These are phyloP conservation scores for Solanum sitiens DNA, from an alignment of 257 asterid genomes.

Conservation along the genomic window DNA sequence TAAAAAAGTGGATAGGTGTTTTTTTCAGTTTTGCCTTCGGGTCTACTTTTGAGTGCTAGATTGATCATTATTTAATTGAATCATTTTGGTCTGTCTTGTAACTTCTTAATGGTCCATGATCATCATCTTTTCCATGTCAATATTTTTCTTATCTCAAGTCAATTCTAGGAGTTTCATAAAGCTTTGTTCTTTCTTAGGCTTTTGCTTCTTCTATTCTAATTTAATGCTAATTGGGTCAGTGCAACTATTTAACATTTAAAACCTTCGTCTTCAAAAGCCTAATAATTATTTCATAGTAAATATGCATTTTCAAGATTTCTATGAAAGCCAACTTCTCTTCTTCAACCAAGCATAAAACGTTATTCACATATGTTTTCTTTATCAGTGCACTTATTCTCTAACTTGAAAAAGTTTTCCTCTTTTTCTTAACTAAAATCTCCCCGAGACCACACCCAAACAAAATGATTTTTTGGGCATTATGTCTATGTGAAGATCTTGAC, in stretches of 20 bases:
- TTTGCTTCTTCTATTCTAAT: not conserved
- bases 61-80: not conserved
- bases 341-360: too few species aligned
- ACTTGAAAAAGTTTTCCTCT: not conserved
- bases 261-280: not conserved
- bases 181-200: not conserved
- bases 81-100: not conserved
- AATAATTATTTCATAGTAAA: too few species aligned
- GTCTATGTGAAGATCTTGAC: not conserved
- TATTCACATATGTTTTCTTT: too few species aligned
- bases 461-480: not conserved
- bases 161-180: not conserved
- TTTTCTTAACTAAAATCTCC: not conserved
- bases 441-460: not conserved
- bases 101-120: not conserved
- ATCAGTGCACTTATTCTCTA: not conserved
- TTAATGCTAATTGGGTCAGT: not conserved
- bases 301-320: too few species aligned
- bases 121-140: not conserved
- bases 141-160: not conserved
- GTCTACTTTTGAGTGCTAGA: not conserved
- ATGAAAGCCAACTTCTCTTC: too few species aligned
- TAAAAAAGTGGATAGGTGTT: not conserved
- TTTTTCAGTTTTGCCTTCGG: not conserved
- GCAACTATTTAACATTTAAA: not conserved